A percentile compares a stretch with the other conserved stretches of the same genome.
Evolutionary conservation across 73 alveolate genomes (phyloP).

Genomic region (Tetrahymena thermophila): DNA sequence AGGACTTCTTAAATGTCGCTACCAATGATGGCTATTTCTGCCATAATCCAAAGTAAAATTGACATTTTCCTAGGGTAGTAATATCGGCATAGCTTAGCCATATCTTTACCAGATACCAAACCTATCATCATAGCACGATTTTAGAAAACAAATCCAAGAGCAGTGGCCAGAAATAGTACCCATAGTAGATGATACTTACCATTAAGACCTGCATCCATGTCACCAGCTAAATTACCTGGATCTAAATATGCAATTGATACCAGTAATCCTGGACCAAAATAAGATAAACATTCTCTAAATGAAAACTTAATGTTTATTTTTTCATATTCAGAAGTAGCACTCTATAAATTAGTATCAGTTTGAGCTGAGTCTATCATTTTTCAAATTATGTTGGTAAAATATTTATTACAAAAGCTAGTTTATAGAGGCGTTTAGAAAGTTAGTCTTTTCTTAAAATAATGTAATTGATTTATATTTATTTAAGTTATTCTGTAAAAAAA

Average conservation of each 20-base stretch:
- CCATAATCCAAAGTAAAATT: slow-evolving; percentile 59
- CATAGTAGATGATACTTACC: slow-evolving; percentile 70
- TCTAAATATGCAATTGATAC: slow-evolving; percentile 69
- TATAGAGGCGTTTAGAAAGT: not conserved
- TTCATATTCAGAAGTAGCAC: not conserved
- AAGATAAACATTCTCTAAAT: slow-evolving; percentile 40
- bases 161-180: slow-evolving; percentile 50
- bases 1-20: slow-evolving; percentile 76
- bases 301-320: not conserved
- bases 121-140: slow-evolving; percentile 63
- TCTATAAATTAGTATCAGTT: not conserved
- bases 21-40: slow-evolving; percentile 76
- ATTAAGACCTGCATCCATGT: not conserved
- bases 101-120: slow-evolving; percentile 56
- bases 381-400: too few relatives aligned
- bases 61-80: slow-evolving; percentile 49
- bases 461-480: too few relatives aligned
- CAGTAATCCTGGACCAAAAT: slow-evolving; percentile 66
- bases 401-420: too few relatives aligned
- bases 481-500: not conserved
- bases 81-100: slow-evolving; percentile 60
- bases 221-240: slow-evolving; percentile 56
- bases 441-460: too few relatives aligned
- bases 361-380: not conserved
- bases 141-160: slow-evolving; percentile 53